These are phyloP conservation scores for Litsea cubeba DNA, from an alignment of 164 flowering plant species.

Conservation along the genomic window DNA sequence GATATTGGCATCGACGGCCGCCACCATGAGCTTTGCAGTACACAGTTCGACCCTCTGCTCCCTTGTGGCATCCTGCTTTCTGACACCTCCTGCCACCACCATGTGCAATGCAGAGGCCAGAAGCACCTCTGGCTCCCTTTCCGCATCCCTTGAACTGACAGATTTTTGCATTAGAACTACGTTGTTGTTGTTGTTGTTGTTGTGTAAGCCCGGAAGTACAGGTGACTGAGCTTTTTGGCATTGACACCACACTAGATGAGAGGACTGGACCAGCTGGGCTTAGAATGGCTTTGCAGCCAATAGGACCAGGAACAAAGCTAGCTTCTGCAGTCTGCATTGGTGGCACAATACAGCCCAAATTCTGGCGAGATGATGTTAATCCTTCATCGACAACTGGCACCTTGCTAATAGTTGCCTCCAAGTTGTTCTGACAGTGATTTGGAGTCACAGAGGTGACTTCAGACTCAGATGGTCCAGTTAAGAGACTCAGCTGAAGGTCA, in stretches of 20 bases:
- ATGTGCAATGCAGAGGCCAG: constrained; percentile 91
- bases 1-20: constrained; percentile 79
- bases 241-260: constrained; percentile 2
- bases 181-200: constrained; percentile 18
- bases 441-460: constrained; percentile 49
- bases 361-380: constrained; percentile 34
- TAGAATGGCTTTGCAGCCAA: constrained; percentile 13
- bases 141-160: constrained; percentile 84
- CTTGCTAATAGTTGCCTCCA: constrained; percentile 19
- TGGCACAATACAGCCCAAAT: constrained; percentile 21
- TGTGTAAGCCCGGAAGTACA: constrained; percentile 67
- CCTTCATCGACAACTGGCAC: constrained; percentile 35
- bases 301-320: constrained; percentile 9
- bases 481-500: constrained; percentile 68
- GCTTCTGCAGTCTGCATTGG: constrained; percentile 18
- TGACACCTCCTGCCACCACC: constrained; percentile 96
- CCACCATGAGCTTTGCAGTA: constrained; percentile 98
- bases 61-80: constrained; percentile 74
- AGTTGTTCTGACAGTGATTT: constrained; percentile 14
- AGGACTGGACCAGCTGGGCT: constrained; percentile 12
- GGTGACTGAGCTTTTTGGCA: constrained; percentile 42
- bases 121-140: constrained; percentile 97
- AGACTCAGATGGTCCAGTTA: constrained; percentile 70
- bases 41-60: constrained; percentile 93
- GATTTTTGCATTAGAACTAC: constrained; percentile 35